Percentiles rank a stretch among this genome's conserved stretches.
phyloP scores from a whole-genome alignment of 495 filamentous ascomycete genomes.

The Podospora pseudopauciseta region DNA sequence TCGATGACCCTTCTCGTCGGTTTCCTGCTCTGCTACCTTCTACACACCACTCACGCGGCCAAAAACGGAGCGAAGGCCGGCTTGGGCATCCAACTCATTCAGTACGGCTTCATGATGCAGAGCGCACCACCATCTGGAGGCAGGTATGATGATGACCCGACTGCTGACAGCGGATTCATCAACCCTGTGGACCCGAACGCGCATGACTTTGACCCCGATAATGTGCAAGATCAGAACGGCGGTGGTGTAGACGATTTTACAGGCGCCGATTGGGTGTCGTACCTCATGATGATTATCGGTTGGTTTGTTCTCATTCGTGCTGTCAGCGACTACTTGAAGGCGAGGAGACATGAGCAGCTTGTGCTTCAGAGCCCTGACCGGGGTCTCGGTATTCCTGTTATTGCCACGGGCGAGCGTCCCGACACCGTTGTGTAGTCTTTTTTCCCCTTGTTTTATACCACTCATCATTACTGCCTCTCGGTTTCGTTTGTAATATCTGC shows the following conservation, averaged over 20 bases:
- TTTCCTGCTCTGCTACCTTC: conserved; percentile 94
- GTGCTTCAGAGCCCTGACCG: conserved; percentile 92
- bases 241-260: conserved; percentile 36
- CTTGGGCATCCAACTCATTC: conserved; percentile 91
- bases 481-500: conserved; percentile 5
- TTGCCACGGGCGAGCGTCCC: conserved; percentile 80
- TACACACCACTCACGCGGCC: conserved; percentile 95
- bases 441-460: neutral
- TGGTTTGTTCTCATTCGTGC: conserved; percentile 95
- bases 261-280: conserved; percentile 85
- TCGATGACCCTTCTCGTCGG: conserved; percentile 97
- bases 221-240: conserved; percentile 41
- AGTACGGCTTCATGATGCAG: conserved; percentile 88
- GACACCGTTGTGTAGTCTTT: conserved; percentile 70
- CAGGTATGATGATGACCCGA: conserved; percentile 39
- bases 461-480: neutral
- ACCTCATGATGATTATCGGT: conserved; percentile 91
- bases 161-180: conserved; percentile 50
- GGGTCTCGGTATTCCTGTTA: conserved; percentile 78
- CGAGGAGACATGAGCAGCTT: conserved; percentile 84
- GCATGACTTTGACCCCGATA: conserved; percentile 78
- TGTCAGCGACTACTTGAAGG: conserved; percentile 82
- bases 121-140: conserved; percentile 46
- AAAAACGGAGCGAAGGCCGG: conserved; percentile 95
- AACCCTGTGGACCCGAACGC: conserved; percentile 81